Base-by-base conservation (phyloP, 305 asterid genomes). In the Solanum hybrid region DNA sequence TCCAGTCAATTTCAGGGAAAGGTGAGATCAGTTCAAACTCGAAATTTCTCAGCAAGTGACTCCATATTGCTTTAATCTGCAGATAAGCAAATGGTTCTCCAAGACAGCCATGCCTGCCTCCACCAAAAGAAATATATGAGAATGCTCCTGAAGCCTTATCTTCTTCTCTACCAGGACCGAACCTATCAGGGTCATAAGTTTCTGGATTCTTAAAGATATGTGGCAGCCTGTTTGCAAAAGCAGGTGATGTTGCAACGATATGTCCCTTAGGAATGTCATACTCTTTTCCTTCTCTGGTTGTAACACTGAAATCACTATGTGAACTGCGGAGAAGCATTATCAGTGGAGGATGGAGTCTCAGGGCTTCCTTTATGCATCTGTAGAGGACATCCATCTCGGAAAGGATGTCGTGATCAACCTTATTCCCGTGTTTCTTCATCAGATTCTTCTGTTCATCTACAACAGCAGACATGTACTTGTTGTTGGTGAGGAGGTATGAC, bases 41-140 rank as follows among this genome's bases (percentile, higher is more conserved):
- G 86, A 93, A 93, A 85, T 93, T 93, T 64, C 94, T 90, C 56
- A 93, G 88, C 91, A 93, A 86, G 88, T 93, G 99, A 93, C 99
- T 96, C 99, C 99, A 97, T 86, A 97, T 96, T 8, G 99, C 98
- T 90, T 95, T 97, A 88, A 97, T 97, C 89, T 97, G 99, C 77
- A 97, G 91, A 93, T 97, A 97, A 1, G 99, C 99, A 89, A 97
- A 97, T 8, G 99, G 98, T 93, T 97, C 99, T 11, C 99, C 99
- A 6, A 97, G 91, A 89, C 99, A 97, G 4, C 99, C 99, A 10
- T 97, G 99, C 92, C 99, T 93, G 69, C 99, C 99, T 7, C 99
- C 99, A 14, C 99, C 99, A 29, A 96, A 97, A 6, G 99, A 95
- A 32, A 97, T 95, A 92, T 97, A 97, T 0, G 99, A 97, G 90